Evolutionary conservation across 768 basidiomycete species (phyloP).

Genomic region (Boletus coccyginus): DNA sequence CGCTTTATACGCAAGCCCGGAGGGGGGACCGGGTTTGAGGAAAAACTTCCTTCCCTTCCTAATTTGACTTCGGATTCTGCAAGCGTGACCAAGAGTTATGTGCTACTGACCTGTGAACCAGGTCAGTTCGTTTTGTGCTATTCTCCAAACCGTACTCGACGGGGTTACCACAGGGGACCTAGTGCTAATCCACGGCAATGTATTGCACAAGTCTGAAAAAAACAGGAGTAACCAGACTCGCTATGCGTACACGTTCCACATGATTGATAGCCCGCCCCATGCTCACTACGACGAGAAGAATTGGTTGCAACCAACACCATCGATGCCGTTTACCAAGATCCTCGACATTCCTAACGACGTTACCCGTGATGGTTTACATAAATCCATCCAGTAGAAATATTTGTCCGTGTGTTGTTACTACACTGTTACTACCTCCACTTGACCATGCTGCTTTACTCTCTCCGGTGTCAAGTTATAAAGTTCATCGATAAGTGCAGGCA

Average conservation of each 20-base stretch:
- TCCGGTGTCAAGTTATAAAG: constrained; percentile 44
- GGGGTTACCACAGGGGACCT: constrained; percentile 60
- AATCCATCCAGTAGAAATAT: background rate
- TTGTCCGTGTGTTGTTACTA: background rate
- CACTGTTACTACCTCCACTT: constrained; percentile 23
- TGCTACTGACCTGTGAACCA: constrained; percentile 70
- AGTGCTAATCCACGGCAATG: constrained; percentile 90
- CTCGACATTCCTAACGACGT: constrained; percentile 32
- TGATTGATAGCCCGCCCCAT: constrained; percentile 75
- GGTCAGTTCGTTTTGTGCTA: constrained; percentile 39
- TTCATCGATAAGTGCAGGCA: constrained; percentile 65
- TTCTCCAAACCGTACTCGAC: background rate
- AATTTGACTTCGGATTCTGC: constrained; percentile 2
- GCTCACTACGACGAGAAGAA: constrained; percentile 87
- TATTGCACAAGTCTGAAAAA: constrained; percentile 88
- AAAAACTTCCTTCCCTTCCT: constrained; percentile 38
- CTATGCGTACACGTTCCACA: constrained; percentile 95
- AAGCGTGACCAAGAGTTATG: constrained; percentile 42
- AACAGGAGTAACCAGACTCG: constrained; percentile 80
- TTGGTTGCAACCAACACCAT: constrained; percentile 87
- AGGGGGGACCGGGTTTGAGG: constrained; percentile 85
- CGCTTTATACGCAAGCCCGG: constrained; percentile 78
- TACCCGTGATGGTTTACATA: background rate
- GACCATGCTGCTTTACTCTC: constrained; percentile 28
- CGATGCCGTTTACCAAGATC: constrained; percentile 76